phyloP scores from a whole-genome alignment of 2,329 filamentous ascomycete species.

The Lasiodiplodia theobromae region DNA sequence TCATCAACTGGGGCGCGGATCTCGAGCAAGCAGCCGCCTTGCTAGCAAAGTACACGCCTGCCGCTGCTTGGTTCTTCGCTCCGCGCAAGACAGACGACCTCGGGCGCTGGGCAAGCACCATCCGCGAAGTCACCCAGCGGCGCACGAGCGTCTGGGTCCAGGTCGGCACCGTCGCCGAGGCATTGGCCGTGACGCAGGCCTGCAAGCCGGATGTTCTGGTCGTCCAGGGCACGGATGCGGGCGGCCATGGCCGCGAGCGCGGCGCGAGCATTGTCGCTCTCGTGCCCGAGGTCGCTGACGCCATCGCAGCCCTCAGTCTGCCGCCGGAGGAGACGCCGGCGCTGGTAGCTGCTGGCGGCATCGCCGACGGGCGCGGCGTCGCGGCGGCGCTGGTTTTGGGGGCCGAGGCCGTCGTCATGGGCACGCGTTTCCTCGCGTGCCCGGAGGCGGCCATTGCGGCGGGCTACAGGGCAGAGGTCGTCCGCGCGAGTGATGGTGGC shows the following conservation, averaged over 20 bases:
- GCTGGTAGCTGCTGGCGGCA: constrained; percentile 66
- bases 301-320: constrained; percentile 45
- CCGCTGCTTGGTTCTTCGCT: constrained; percentile 73
- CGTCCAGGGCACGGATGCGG: constrained; percentile 69
- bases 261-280: constrained; percentile 64
- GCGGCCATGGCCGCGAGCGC: constrained; percentile 66
- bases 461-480: constrained; percentile 57
- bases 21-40: constrained; percentile 58
- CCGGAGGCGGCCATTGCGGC: constrained; percentile 55
- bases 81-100: constrained; percentile 54
- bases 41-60: constrained; percentile 61
- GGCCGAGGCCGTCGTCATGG: constrained; percentile 63
- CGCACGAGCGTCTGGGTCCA: constrained; percentile 64
- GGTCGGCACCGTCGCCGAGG: constrained; percentile 66
- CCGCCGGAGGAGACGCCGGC: constrained; percentile 36
- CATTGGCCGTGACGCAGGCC: constrained; percentile 56
- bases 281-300: constrained; percentile 63
- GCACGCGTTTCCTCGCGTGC: constrained; percentile 68
- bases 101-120: constrained; percentile 41
- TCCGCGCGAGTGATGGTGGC: constrained; percentile 59
- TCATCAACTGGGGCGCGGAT: constrained; percentile 62
- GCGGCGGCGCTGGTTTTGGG: constrained; percentile 64
- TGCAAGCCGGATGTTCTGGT: constrained; percentile 65
- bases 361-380: constrained; percentile 63
- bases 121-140: constrained; percentile 41